Base-by-base conservation (phyloP, 2,329 filamentous ascomycete species). In the Microdochium nivale region DNA sequence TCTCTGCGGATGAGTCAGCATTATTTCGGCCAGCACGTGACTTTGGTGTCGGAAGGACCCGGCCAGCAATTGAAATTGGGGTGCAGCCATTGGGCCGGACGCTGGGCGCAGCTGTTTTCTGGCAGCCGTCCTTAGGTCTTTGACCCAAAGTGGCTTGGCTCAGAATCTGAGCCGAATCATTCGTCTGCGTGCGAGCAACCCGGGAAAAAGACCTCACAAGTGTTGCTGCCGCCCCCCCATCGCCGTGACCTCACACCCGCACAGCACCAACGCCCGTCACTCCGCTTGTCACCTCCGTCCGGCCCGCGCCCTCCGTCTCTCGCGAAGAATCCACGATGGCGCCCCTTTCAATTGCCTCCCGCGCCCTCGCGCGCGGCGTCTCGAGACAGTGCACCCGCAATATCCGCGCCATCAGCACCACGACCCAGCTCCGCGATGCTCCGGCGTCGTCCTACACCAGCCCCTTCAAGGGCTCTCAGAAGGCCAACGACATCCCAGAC, bases 401-500 rank as follows among this genome's bases (percentile, higher is more conserved):
- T 54, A 70, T 76, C 61, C 78, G 79, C 67, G 75, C 78, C 63
- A 68, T 85, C 56, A 81, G 76, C 70, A 78, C 79, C 57, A 73
- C 78, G 51, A 70, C 77, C 55, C 65, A 72, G 63, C 73, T 73
- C 61, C 67, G 68, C 62, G 72, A 69, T 62, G 70, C 68, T 62
- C 62, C 69, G 52, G 65, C 72, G 49, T 70, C 70, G 57, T 72
- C 71, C 57, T 78, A 79, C 74, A 74, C 78, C 63, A 83, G 78
- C 69, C 82, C 82, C 58, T 84, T 86, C 80, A 80, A 77, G 70
- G 79, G 79, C 68, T 69, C 76, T 65, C 60, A 64, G 62, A 76
- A 75, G 67, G 74, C 70, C 62, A 84, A 78, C 70, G 83, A 87
- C 72, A 87, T 97, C 67, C 94, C 94, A 61, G 84, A 88, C 75